Evolutionary conservation across 1,284 basidiomycete species (phyloP).

Genomic region (Marasmius fiardii): DNA sequence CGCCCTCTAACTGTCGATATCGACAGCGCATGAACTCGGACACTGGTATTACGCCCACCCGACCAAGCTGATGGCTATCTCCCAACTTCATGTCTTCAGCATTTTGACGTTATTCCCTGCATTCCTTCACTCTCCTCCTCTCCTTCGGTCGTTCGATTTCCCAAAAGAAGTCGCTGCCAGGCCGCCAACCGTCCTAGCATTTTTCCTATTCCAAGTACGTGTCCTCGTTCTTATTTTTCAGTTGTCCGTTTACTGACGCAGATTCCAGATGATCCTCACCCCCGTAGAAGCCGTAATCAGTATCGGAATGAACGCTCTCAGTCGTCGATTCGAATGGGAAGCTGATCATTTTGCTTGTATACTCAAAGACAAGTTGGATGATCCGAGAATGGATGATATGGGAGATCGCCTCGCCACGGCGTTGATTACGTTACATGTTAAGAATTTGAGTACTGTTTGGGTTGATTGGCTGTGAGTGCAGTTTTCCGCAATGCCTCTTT

Average conservation of each 20-base stretch:
- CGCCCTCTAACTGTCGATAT: conserved; percentile 2
- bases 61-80: conserved; percentile 81
- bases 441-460: conserved; percentile 90
- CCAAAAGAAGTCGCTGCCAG: conserved; percentile 56
- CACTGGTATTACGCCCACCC: conserved; percentile 94
- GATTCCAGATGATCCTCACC: conserved; percentile 69
- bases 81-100: conserved; percentile 84
- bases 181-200: conserved; percentile 86
- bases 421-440: conserved; percentile 80
- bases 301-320: conserved; percentile 78
- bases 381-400: conserved; percentile 62
- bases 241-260: background rate
- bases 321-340: conserved; percentile 85
- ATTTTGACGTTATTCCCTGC: conserved; percentile 89
- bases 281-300: conserved; percentile 80
- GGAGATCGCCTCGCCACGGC: conserved; percentile 78
- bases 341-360: conserved; percentile 83
- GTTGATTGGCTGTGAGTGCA: conserved; percentile 83
- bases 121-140: conserved; percentile 83
- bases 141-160: conserved; percentile 89
- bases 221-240: background rate
- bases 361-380: conserved; percentile 48
- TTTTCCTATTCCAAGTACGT: conserved; percentile 78
- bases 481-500: conserved; percentile 4
- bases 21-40: conserved; percentile 85